Percentiles rank a stretch among this genome's conserved stretches.
phyloP scores from a whole-genome alignment of 2,329 filamentous ascomycete species.

The Arthrinium puccinioides region DNA sequence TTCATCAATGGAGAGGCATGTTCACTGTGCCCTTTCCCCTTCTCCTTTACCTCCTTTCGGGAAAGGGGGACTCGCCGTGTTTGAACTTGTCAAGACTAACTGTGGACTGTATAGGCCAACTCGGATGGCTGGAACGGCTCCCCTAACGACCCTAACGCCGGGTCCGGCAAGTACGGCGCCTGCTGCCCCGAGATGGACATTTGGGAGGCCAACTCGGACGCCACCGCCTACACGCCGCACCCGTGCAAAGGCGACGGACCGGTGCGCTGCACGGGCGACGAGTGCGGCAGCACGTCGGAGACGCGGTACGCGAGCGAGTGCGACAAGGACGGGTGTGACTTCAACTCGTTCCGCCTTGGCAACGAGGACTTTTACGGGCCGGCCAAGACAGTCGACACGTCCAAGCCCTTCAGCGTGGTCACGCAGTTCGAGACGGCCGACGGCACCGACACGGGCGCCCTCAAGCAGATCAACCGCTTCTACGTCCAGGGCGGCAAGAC shows the following conservation, averaged over 20 bases:
- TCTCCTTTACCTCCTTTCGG: background rate
- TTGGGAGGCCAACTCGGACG: constrained; percentile 58
- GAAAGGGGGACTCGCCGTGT: background rate
- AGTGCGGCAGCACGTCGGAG: constrained; percentile 24
- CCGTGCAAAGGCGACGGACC: constrained; percentile 42
- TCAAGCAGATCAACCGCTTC: constrained; percentile 4
- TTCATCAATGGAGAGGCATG: constrained; percentile 39
- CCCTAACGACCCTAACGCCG: constrained; percentile 41
- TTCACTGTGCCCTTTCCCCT: too few relatives aligned
- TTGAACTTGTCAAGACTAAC: too few relatives aligned
- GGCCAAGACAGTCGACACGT: constrained; percentile 49
- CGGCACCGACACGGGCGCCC: background rate
- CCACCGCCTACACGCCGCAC: constrained; percentile 55
- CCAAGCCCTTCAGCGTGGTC: constrained; percentile 41
- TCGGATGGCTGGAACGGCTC: constrained; percentile 42
- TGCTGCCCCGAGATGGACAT: constrained; percentile 55
- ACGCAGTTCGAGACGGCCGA: constrained; percentile 4
- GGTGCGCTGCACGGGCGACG: background rate
- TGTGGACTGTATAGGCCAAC: too few relatives aligned
- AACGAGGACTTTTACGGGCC: constrained; percentile 53
- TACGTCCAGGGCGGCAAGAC: constrained; percentile 4
- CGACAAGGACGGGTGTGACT: constrained; percentile 60
- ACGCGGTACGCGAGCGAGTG: constrained; percentile 52
- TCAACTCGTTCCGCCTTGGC: constrained; percentile 60
- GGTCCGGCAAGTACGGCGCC: constrained; percentile 40